Percentiles rank a stretch among this genome's conserved stretches.
Conservation (phyloP, 441 rosid species). For the Monsonia emarginata region DNA sequence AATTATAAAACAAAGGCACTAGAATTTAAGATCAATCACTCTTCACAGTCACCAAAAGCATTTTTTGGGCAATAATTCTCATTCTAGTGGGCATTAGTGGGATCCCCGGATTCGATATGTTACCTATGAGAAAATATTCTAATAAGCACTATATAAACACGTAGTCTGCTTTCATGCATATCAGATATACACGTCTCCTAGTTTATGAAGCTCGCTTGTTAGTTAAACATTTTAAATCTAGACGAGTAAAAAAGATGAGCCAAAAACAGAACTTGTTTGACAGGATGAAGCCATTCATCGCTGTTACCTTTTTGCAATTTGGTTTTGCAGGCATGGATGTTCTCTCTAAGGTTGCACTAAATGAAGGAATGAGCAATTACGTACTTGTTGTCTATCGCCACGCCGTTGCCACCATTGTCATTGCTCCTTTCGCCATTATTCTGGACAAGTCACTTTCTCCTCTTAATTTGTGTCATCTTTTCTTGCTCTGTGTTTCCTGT, state of each 20-base stretch:
- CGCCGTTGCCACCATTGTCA: slow-evolving; percentile 66
- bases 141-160: too few relatives aligned
- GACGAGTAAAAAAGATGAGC: background rate
- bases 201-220: background rate
- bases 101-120: background rate
- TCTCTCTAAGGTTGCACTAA: slow-evolving; percentile 60
- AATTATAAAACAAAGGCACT: background rate
- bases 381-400: slow-evolving; percentile 80
- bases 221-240: too few relatives aligned
- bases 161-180: too few relatives aligned
- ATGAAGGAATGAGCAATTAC: slow-evolving; percentile 81
- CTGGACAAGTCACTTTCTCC: slow-evolving; percentile 38
- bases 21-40: background rate
- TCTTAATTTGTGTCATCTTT: too few relatives aligned
- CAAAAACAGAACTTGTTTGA: slow-evolving; percentile 13
- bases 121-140: too few relatives aligned
- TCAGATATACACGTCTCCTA: background rate
- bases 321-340: slow-evolving; percentile 88
- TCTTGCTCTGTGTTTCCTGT: too few relatives aligned
- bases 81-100: background rate
- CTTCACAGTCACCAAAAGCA: background rate
- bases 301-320: slow-evolving; percentile 53
- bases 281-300: slow-evolving; percentile 51
- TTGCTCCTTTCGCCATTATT: slow-evolving; percentile 62
- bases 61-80: background rate